These are phyloP conservation scores for Melastoma candidum DNA, from an alignment of 441 rosid genomes.

Conservation along the genomic window DNA sequence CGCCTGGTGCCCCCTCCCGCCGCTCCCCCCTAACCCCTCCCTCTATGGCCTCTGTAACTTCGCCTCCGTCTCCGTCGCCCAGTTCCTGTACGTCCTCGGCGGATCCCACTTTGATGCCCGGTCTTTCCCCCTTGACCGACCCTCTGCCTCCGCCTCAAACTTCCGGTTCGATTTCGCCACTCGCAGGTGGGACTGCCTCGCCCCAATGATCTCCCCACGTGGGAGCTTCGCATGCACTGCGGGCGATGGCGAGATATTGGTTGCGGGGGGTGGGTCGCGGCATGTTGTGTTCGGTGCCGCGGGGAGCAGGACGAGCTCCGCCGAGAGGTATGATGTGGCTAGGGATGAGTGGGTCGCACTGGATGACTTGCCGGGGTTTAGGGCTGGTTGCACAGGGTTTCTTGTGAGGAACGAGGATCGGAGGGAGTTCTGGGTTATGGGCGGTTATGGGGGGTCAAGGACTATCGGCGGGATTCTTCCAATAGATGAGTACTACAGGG, in stretches of 20 bases:
- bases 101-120: conserved; percentile 82
- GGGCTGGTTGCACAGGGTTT: conserved; percentile 88
- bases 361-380: conserved; percentile 57
- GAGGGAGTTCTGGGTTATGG: conserved; percentile 88
- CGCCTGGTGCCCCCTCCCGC: conserved; percentile 72
- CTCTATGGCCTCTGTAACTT: conserved; percentile 82
- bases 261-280: conserved; percentile 86
- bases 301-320: conserved; percentile 72
- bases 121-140: conserved; percentile 74
- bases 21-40: conserved; percentile 67
- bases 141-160: conserved; percentile 51
- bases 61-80: conserved; percentile 54
- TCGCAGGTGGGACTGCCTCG: conserved; percentile 48
- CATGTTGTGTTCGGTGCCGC: conserved; percentile 72
- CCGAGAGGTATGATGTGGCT: conserved; percentile 60
- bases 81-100: conserved; percentile 61
- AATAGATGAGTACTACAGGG: conserved; percentile 68
- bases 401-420: conserved; percentile 30
- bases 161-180: conserved; percentile 50
- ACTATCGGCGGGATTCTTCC: conserved; percentile 67
- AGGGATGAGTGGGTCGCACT: conserved; percentile 62
- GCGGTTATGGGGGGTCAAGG: conserved; percentile 81
- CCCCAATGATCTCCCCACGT: conserved; percentile 75
- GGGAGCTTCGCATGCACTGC: conserved; percentile 89
- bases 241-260: conserved; percentile 44